Evolutionary conservation across 345 rosid species (phyloP).

Genomic region (Populus pruinosa): DNA sequence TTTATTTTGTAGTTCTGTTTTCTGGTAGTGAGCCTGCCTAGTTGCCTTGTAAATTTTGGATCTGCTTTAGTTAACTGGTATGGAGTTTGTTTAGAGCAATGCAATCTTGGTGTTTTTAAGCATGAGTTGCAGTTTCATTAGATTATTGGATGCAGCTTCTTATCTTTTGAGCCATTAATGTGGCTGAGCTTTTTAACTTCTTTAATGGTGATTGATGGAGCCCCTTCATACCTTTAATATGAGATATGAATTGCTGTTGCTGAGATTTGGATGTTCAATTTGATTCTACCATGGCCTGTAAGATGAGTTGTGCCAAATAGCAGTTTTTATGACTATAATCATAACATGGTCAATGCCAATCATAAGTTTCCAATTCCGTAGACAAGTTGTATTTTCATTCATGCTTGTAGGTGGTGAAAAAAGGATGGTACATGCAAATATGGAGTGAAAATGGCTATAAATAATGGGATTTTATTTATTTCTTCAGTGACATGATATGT

Average conservation of each 20-base stretch:
- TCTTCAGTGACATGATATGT: conserved; percentile 9
- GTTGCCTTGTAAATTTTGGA: conserved; percentile 6
- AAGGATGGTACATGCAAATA: background rate
- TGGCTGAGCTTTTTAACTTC: background rate
- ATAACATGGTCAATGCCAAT: too few relatives aligned
- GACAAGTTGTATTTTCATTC: too few relatives aligned
- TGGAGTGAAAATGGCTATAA: background rate
- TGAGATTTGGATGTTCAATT: conserved; percentile 8
- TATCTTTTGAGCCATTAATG: background rate
- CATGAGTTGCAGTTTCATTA: background rate
- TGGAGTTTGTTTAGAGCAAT: background rate
- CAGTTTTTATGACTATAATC: too few relatives aligned
- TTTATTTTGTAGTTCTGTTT: background rate
- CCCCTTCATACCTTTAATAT: too few relatives aligned
- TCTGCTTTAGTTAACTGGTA: background rate
- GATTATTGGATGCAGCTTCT: background rate
- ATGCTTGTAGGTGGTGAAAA: background rate
- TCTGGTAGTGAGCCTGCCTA: background rate
- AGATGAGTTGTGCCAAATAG: background rate
- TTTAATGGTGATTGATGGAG: conserved; percentile 11
- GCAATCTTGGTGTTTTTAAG: background rate
- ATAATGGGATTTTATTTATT: conserved; percentile 8
- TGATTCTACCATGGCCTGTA: background rate
- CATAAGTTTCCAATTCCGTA: too few relatives aligned
- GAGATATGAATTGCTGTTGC: background rate